Evolutionary conservation across 2,329 filamentous ascomycete genomes (phyloP).

Genomic region (Coleophoma eucalyptorum): DNA sequence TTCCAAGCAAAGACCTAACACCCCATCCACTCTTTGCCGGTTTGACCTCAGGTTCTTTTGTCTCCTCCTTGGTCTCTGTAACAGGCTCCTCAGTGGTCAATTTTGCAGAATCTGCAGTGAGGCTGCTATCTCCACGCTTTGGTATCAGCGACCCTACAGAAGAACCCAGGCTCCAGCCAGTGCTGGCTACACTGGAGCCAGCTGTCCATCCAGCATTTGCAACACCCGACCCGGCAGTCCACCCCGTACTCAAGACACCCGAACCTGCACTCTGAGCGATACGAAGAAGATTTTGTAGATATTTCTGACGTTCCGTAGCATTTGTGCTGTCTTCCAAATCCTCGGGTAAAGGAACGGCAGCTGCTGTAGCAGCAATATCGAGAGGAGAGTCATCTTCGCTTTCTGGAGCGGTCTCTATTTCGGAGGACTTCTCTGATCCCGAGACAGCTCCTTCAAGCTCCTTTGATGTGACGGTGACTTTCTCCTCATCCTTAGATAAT

Average conservation of each 20-base stretch:
- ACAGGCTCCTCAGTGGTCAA: not conserved
- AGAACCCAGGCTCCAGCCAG: too few relatives aligned
- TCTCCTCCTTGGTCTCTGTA: slow-evolving; percentile 5
- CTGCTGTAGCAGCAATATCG: slow-evolving; percentile 49
- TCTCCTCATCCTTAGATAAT: not conserved
- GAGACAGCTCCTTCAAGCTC: not conserved
- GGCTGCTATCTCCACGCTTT: not conserved
- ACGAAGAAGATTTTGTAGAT: not conserved
- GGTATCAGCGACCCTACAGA: not conserved
- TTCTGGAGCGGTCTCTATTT: slow-evolving; percentile 47
- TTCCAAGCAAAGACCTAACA: too few relatives aligned
- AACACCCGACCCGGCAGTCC: not conserved
- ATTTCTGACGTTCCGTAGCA: slow-evolving; percentile 25
- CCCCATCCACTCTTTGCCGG: too few relatives aligned
- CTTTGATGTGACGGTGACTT: not conserved
- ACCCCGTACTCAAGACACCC: not conserved
- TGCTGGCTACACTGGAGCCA: too few relatives aligned
- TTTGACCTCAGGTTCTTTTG: not conserved
- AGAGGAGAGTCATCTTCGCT: slow-evolving; percentile 51
- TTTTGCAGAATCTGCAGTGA: not conserved
- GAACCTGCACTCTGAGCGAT: not conserved
- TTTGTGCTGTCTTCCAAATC: slow-evolving; percentile 31
- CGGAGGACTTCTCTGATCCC: not conserved
- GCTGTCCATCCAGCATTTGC: not conserved
- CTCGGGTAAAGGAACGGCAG: slow-evolving; percentile 42